phyloP scores from a whole-genome alignment of 495 filamentous ascomycete genomes.

The Lentithecium fluviatile region DNA sequence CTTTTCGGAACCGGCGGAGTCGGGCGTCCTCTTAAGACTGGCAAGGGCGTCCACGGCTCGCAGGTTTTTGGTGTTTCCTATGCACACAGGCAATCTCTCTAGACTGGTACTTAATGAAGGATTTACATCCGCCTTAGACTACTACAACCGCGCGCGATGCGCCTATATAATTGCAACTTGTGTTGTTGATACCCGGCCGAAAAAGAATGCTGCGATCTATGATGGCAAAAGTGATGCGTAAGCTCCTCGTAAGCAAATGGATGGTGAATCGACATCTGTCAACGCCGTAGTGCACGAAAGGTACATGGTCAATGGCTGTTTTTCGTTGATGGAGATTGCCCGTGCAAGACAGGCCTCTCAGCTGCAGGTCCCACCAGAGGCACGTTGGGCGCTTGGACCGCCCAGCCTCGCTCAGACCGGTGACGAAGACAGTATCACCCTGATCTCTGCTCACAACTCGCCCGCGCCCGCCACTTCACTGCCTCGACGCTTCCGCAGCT shows the following conservation, averaged over 20 bases:
- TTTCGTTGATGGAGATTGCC: background rate
- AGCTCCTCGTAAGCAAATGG: background rate
- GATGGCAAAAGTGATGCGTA: background rate
- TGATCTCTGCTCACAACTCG: conserved; percentile 1
- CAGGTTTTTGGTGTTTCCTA: conserved; percentile 15
- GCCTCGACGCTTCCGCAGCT: background rate
- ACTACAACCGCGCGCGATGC: conserved; percentile 5
- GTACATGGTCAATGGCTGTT: no score
- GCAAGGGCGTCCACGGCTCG: conserved; percentile 32
- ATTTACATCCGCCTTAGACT: conserved; percentile 28
- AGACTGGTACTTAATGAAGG: conserved; percentile 39
- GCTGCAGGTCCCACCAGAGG: background rate
- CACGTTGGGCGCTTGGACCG: background rate
- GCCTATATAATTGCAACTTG: background rate
- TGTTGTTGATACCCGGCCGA: background rate
- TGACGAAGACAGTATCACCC: conserved; percentile 13
- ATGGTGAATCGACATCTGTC: background rate
- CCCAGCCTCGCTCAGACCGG: conserved; percentile 20
- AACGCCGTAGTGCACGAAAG: no score
- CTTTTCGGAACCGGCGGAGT: conserved; percentile 17
- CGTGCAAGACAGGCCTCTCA: background rate
- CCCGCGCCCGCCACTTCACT: conserved; percentile 19
- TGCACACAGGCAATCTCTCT: conserved; percentile 22
- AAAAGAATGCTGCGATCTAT: background rate
- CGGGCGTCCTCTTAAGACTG: conserved; percentile 28